Percentiles rank a stretch among this genome's conserved stretches.
These are phyloP conservation scores for Nephelium lappaceum DNA, from an alignment of 345 rosid species.

Conservation along the genomic window DNA sequence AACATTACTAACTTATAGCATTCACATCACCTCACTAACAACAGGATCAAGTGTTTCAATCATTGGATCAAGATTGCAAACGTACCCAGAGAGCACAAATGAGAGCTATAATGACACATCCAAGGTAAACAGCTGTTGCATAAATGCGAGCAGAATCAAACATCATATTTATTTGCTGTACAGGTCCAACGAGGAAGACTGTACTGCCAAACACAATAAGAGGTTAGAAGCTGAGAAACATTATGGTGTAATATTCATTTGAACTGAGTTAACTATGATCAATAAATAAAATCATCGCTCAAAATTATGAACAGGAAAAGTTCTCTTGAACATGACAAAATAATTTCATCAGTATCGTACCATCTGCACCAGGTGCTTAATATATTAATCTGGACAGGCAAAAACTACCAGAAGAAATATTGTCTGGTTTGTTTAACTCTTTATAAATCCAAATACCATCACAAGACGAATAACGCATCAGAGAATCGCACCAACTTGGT, in stretches of 20 bases:
- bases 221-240: conserved; percentile 30
- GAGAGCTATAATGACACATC: conserved; percentile 74
- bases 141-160: conserved; percentile 68
- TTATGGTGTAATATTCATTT: background rate
- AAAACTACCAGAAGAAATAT: background rate
- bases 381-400: background rate
- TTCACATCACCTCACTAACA: background rate
- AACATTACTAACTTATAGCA: background rate
- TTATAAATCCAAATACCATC: background rate
- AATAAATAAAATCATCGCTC: background rate
- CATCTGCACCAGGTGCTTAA: background rate
- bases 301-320: background rate
- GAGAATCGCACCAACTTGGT: background rate
- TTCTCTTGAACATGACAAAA: background rate
- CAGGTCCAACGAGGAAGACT: conserved; percentile 87
- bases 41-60: background rate
- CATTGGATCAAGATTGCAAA: conserved; percentile 14
- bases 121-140: conserved; percentile 78
- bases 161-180: conserved; percentile 84
- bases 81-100: conserved; percentile 87
- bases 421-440: background rate
- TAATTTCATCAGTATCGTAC: background rate
- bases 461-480: background rate
- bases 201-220: conserved; percentile 74
- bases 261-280: background rate